phyloP scores from a whole-genome alignment of 768 basidiomycete genomes.

The Pleurotus giganteus region DNA sequence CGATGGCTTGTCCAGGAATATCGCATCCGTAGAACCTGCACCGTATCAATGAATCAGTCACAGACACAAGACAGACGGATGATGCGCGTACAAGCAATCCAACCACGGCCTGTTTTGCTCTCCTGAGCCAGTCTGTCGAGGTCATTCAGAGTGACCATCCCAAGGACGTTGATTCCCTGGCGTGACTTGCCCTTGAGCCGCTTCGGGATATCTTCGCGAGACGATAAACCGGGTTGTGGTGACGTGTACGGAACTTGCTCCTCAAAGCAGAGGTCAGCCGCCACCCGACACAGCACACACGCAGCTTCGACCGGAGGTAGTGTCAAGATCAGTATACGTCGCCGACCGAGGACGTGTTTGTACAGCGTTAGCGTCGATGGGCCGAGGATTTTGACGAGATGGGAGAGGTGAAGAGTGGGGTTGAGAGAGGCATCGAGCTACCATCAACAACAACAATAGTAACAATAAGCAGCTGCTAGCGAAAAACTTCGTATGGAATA shows the following conservation, averaged over 20 bases:
- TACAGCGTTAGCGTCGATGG: constrained; percentile 77
- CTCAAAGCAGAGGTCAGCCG: constrained; percentile 49
- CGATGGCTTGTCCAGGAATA: constrained; percentile 78
- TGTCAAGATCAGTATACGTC: constrained; percentile 77
- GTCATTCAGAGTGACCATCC: constrained; percentile 79
- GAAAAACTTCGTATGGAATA: constrained; percentile 5
- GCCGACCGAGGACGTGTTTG: constrained; percentile 74
- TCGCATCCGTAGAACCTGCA: constrained; percentile 74
- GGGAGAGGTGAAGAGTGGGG: constrained; percentile 72
- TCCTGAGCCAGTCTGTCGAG: constrained; percentile 59
- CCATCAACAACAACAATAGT: constrained; percentile 26
- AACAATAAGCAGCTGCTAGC: background rate
- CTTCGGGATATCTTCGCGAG: constrained; percentile 11
- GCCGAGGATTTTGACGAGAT: constrained; percentile 73
- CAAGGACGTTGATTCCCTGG: constrained; percentile 65
- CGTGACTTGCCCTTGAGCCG: constrained; percentile 38
- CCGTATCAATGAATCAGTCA: constrained; percentile 2
- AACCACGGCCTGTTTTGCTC: constrained; percentile 61
- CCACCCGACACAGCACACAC: constrained; percentile 72
- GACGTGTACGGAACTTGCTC: constrained; percentile 32
- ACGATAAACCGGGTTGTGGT: constrained; percentile 19
- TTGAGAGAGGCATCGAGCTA: constrained; percentile 49
- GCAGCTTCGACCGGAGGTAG: constrained; percentile 78
- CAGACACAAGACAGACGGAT: background rate
- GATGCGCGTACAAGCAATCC: constrained; percentile 69